Percentiles rank a stretch among this genome's conserved stretches.
phyloP scores from a whole-genome alignment of 2,329 filamentous ascomycete genomes.

The Trichoderma pleuroti region DNA sequence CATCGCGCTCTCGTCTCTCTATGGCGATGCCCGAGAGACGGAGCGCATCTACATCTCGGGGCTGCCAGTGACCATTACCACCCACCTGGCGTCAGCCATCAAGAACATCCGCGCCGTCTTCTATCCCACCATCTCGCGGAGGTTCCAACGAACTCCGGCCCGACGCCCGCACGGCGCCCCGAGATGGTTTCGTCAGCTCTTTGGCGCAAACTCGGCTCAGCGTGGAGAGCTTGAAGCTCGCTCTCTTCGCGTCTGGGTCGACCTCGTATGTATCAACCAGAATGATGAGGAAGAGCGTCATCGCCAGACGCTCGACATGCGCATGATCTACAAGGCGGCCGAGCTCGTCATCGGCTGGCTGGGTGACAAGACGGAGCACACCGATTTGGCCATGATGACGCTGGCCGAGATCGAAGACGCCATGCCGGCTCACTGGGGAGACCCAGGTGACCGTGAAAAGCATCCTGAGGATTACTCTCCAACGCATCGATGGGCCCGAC shows the following conservation, averaged over 20 bases:
- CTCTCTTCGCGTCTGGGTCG: slow-evolving; percentile 21
- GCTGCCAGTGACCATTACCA: slow-evolving; percentile 1
- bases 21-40: background rate
- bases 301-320: slow-evolving; percentile 22
- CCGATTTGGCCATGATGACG: background rate
- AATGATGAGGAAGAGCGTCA: slow-evolving; percentile 15
- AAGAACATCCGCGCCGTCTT: slow-evolving; percentile 16
- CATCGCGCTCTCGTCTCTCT: slow-evolving; percentile 13
- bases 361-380: slow-evolving; percentile 9
- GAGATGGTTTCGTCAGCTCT: slow-evolving; percentile 11
- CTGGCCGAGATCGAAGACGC: slow-evolving; percentile 7
- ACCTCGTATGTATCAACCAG: slow-evolving; percentile 24
- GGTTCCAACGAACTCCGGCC: slow-evolving; percentile 11
- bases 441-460: slow-evolving; percentile 7
- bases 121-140: slow-evolving; percentile 11
- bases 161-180: slow-evolving; percentile 7
- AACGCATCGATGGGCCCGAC: background rate
- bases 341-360: slow-evolving; percentile 22
- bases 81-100: background rate
- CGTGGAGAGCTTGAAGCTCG: slow-evolving; percentile 3
- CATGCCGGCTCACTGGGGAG: slow-evolving; percentile 8
- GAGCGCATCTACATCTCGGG: slow-evolving; percentile 14
- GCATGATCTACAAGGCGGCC: slow-evolving; percentile 19
- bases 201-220: background rate
- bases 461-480: slow-evolving; percentile 8